phyloP scores from a whole-genome alignment of 2,329 filamentous ascomycete species.

The Salinomyces thailandicus region DNA sequence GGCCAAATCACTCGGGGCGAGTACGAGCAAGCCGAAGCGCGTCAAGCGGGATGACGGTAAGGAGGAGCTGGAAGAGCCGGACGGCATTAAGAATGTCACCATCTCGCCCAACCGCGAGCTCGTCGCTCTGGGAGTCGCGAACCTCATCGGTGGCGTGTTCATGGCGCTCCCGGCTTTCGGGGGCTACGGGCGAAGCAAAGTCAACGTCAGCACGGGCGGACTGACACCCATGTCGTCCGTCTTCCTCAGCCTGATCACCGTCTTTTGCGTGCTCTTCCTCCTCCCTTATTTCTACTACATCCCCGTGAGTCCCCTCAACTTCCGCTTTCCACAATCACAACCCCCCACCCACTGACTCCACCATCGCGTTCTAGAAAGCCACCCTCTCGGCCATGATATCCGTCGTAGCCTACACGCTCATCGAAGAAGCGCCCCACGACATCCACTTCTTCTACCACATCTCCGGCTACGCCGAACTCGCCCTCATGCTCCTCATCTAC shows the following conservation, averaged over 20 bases:
- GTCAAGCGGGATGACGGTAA: conserved; percentile 29
- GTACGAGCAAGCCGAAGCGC: conserved; percentile 39
- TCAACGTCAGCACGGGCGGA: conserved; percentile 85
- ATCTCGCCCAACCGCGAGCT: conserved; percentile 88
- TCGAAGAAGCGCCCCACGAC: conserved; percentile 92
- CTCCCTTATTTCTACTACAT: conserved; percentile 91
- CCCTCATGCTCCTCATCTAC: conserved; percentile 84
- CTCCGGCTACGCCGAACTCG: conserved; percentile 73
- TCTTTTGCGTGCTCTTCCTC: conserved; percentile 70
- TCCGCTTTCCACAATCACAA: too few relatives aligned
- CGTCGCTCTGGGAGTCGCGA: conserved; percentile 80
- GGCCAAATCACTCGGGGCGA: conserved; percentile 66
- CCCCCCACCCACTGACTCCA: too few relatives aligned
- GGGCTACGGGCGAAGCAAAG: conserved; percentile 89
- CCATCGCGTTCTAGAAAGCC: conserved; percentile 72
- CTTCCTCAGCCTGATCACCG: conserved; percentile 69
- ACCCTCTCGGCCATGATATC: conserved; percentile 90
- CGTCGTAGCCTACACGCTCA: conserved; percentile 85
- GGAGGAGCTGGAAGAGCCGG: conserved; percentile 23
- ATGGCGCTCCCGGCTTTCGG: conserved; percentile 90
- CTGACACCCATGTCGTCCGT: conserved; percentile 90
- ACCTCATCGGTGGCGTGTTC: conserved; percentile 84
- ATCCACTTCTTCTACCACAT: conserved; percentile 81
- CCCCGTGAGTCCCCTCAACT: conserved; percentile 62
- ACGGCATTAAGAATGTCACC: conserved; percentile 63